Evolutionary conservation across 1,139 yeast genomes (phyloP).

Genomic region (Saccharomycopsis hybrid): DNA sequence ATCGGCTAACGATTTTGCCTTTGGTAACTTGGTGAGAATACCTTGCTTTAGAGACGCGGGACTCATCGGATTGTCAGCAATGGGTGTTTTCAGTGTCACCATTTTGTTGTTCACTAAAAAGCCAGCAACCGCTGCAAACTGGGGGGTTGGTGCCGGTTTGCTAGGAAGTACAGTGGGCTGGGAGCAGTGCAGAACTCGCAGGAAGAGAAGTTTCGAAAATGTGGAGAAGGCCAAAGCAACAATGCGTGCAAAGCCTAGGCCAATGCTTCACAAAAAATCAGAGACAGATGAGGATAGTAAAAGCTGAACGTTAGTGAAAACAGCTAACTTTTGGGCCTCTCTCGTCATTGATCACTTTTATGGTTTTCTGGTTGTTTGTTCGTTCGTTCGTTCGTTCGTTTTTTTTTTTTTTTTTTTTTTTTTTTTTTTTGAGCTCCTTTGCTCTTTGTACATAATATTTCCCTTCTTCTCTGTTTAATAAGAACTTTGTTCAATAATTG

Average conservation of each 20-base stretch:
- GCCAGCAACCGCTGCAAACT: constrained; percentile 57
- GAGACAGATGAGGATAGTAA: too few relatives aligned
- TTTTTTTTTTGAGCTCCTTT: too few relatives aligned
- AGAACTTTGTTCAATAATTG: too few relatives aligned
- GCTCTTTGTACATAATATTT: too few relatives aligned
- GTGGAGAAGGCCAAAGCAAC: constrained; percentile 51
- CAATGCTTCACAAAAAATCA: constrained; percentile 12
- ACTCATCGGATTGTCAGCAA: constrained; percentile 78
- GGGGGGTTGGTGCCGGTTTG: constrained; percentile 79
- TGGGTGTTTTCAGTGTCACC: constrained; percentile 71
- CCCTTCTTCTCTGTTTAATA: too few relatives aligned
- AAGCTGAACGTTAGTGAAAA: too few relatives aligned
- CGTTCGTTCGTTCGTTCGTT: too few relatives aligned
- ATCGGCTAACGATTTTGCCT: constrained; percentile 45
- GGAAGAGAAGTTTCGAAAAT: constrained; percentile 56
- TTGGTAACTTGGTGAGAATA: constrained; percentile 50
- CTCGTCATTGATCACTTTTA: too few relatives aligned
- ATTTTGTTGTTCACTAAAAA: constrained; percentile 65
- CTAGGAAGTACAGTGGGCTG: constrained; percentile 80
- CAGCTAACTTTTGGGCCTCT: too few relatives aligned
- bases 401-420: too few relatives aligned
- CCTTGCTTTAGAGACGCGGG: constrained; percentile 92
- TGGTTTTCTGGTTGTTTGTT: too few relatives aligned
- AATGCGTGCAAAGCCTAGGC: constrained; percentile 13
- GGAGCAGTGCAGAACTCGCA: constrained; percentile 81